phyloP scores from a whole-genome alignment of 371 early-diverging fungal genomes.

The Fennellomyces sp. region DNA sequence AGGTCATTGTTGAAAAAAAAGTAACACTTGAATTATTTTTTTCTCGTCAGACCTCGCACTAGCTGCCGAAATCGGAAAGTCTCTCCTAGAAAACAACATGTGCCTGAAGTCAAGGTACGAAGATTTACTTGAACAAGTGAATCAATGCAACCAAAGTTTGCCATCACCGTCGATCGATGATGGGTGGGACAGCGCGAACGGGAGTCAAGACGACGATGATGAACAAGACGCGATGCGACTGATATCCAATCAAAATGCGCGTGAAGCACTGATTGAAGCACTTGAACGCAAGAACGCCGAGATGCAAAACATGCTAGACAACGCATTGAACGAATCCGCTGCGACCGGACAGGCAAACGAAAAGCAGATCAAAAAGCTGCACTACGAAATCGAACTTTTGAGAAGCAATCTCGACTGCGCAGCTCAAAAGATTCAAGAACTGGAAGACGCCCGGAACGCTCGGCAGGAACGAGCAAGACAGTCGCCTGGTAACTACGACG shows the following conservation, averaged over 20 bases:
- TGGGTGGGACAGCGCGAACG: conserved; percentile 3
- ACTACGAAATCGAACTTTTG: conserved; percentile 37
- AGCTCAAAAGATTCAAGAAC: conserved; percentile 25
- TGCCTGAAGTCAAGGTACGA: conserved; percentile 54
- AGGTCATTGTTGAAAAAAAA: background rate
- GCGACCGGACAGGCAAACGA: conserved; percentile 17
- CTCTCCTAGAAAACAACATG: conserved; percentile 55
- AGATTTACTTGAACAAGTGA: conserved; percentile 38
- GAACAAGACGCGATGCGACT: conserved; percentile 22
- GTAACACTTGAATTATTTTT: background rate
- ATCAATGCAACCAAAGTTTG: conserved; percentile 7
- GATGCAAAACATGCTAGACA: conserved; percentile 31
- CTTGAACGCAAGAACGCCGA: conserved; percentile 47
- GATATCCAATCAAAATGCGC: conserved; percentile 29
- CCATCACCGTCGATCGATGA: conserved; percentile 8
- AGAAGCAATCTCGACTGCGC: conserved; percentile 23
- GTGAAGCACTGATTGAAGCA: conserved; percentile 39
- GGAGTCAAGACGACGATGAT: background rate
- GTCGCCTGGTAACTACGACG: background rate
- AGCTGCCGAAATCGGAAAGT: conserved; percentile 64
- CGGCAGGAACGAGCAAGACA: conserved; percentile 2
- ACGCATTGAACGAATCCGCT: conserved; percentile 25
- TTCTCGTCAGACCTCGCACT: conserved; percentile 45
- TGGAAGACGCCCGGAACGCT: conserved; percentile 7
- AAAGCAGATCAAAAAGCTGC: conserved; percentile 30